Evolutionary conservation across 2,329 filamentous ascomycete genomes (phyloP).

Genomic region (Penicillium fuscoglaucum): DNA sequence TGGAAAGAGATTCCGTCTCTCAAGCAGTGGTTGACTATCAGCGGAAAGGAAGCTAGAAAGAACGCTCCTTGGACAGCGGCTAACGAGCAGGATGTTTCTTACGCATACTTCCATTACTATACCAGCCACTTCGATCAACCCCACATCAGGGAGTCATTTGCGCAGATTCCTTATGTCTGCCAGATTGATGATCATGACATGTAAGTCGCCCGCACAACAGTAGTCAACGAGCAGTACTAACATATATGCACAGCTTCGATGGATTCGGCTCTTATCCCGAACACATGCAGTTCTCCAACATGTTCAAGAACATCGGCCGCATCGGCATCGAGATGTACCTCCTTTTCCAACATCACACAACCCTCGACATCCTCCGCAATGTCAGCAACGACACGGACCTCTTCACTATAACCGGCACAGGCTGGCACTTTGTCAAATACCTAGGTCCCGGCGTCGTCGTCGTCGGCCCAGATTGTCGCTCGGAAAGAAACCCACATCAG

Average conservation of each 20-base stretch:
- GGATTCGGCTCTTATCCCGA: constrained; percentile 96
- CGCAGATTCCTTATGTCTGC: constrained; percentile 90
- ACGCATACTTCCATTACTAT: constrained; percentile 99
- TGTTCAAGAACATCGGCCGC: constrained; percentile 97
- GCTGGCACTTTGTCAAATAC: constrained; percentile 98
- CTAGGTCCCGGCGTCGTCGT: constrained; percentile 88
- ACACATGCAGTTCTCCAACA: constrained; percentile 95
- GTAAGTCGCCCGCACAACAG: constrained; percentile 57
- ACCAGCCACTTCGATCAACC: constrained; percentile 98
- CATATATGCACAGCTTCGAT: constrained; percentile 67
- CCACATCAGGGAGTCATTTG: constrained; percentile 89
- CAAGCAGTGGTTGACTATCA: constrained; percentile 92
- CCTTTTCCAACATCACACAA: constrained; percentile 97
- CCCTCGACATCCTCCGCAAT: constrained; percentile 86
- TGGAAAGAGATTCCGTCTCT: constrained; percentile 95
- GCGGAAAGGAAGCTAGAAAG: constrained; percentile 88
- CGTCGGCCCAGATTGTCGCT: constrained; percentile 86
- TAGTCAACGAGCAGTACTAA: constrained; percentile 11
- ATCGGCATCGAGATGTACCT: constrained; percentile 97
- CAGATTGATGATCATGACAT: constrained; percentile 98
- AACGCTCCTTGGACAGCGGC: constrained; percentile 88
- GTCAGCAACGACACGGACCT: constrained; percentile 85
- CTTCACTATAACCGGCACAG: constrained; percentile 94
- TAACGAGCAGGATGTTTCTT: constrained; percentile 91
- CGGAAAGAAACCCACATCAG: constrained; percentile 83